Evolutionary conservation across 1,139 yeast genomes (phyloP), one percentile per base, ranked within the genome.

Genomic region (Yamadazyma siamensis): DNA sequence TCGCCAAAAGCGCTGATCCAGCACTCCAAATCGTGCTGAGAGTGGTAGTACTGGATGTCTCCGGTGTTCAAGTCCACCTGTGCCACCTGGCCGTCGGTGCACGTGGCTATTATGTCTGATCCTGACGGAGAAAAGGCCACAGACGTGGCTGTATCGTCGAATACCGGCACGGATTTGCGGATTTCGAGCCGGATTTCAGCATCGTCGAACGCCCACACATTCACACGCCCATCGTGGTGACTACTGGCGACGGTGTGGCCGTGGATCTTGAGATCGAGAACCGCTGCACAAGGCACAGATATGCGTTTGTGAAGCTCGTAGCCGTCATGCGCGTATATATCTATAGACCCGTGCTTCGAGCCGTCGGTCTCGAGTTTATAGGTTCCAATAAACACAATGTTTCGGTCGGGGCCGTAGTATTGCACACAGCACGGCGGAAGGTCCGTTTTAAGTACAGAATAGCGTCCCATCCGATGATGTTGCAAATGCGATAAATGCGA

Each of bases 1-100:
- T 71, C 71, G 1, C 91, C 91, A 61, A 81, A 83, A 2, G 77
- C 74, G 4, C 87, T 86, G 4, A 85, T 85, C 98, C 98, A 89
- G 36, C 95, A 87, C 56, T 89, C 96, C 21, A 87, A 56, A 3
- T 71, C 68, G 52, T 89, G 97, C 1, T 34, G 21, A 1, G 59
- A 39, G 6, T 43, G 35, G 11, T 67, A 49, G 12, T 32, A 26
- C 2, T 44, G 47, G 4, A 34, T 25, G 0, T 41, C 17, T 2
- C 35, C 39, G 1, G 47, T 35, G 3, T 34, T 33, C 36, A 56
- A 50, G 30, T 65, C 65, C 23, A 63, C 53, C 0, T 61, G 33
- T 0, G 69, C 63, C 25, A 61, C 57, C 14, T 56, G 59, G 0
- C 91, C 91, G n/a, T 70, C 59, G 0, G 91, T 82, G 3, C 75